Conservation (phyloP, 768 basidiomycete genomes). For the Lyophyllum semitale region DNA sequence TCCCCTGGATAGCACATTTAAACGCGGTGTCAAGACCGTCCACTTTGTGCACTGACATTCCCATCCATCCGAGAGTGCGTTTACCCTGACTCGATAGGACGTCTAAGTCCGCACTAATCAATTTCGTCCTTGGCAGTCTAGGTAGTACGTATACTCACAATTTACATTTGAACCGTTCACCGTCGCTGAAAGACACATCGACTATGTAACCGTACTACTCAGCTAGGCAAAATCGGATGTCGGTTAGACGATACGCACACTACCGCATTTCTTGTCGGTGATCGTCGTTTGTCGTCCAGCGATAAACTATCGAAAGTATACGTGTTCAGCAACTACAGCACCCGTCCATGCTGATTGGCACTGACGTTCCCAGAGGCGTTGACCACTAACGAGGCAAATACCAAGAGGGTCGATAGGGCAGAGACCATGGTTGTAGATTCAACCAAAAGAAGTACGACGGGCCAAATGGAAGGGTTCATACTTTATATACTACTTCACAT, state of each 20-base stretch:
- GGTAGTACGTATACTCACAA: slow-evolving; percentile 29
- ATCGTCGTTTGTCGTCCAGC: slow-evolving; percentile 8
- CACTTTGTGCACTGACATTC: slow-evolving; percentile 41
- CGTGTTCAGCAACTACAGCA: not conserved
- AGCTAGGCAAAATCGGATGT: not conserved
- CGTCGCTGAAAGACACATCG: slow-evolving; percentile 49
- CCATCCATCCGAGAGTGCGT: slow-evolving; percentile 57
- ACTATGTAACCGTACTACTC: slow-evolving; percentile 23
- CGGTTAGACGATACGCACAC: slow-evolving; percentile 22
- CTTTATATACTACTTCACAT: slow-evolving; percentile 7
- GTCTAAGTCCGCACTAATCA: slow-evolving; percentile 32
- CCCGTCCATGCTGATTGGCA: not conserved
- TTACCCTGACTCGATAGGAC: slow-evolving; percentile 46
- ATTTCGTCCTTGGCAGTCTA: not conserved
- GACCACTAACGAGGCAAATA: not conserved
- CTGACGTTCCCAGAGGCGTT: slow-evolving; percentile 11
- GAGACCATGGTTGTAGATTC: slow-evolving; percentile 5
- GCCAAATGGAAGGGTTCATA: not conserved
- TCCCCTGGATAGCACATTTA: slow-evolving; percentile 41
- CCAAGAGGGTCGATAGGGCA: not conserved
- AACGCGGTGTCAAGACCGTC: not conserved
- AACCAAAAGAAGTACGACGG: no score
- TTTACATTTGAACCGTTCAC: slow-evolving; percentile 46
- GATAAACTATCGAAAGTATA: slow-evolving; percentile 7
- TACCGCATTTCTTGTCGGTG: slow-evolving; percentile 13